These are phyloP conservation scores for Rubroshorea leprosula DNA, from an alignment of 345 rosid genomes.

Conservation along the genomic window DNA sequence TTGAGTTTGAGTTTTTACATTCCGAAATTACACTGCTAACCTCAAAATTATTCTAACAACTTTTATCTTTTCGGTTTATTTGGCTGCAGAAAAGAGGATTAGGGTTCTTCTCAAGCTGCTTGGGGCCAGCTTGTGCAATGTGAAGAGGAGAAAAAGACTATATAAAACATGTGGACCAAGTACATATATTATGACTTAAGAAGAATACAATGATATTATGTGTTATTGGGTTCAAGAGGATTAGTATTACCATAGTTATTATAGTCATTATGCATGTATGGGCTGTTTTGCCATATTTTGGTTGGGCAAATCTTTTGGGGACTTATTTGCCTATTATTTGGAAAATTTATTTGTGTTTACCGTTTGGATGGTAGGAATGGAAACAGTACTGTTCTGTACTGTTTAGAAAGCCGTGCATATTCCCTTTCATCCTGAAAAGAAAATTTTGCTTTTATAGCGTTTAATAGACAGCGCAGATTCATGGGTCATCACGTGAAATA, in stretches of 20 bases:
- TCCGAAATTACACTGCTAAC: too few relatives aligned
- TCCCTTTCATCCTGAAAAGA: background rate
- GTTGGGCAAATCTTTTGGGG: too few relatives aligned
- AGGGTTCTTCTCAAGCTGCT: slow-evolving; percentile 76
- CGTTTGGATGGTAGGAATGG: background rate
- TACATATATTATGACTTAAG: background rate
- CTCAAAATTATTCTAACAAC: too few relatives aligned
- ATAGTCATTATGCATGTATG: background rate
- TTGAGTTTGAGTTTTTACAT: too few relatives aligned
- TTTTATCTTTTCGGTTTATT: background rate
- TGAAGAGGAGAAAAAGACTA: slow-evolving; percentile 24
- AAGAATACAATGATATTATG: background rate
- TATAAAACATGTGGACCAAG: background rate
- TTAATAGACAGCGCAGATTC: background rate
- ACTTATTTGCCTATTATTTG: too few relatives aligned
- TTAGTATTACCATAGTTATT: too few relatives aligned
- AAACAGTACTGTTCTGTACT: background rate
- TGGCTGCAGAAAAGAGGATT: slow-evolving; percentile 63
- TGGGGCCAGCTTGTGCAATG: slow-evolving; percentile 48
- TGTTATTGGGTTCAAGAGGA: background rate
- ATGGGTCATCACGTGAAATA: background rate
- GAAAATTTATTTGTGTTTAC: background rate
- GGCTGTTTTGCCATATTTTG: background rate
- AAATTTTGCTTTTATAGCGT: background rate
- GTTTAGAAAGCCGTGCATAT: background rate